Conservation (phyloP, 495 filamentous ascomycete genomes). For the Penicillium subrubescens region DNA sequence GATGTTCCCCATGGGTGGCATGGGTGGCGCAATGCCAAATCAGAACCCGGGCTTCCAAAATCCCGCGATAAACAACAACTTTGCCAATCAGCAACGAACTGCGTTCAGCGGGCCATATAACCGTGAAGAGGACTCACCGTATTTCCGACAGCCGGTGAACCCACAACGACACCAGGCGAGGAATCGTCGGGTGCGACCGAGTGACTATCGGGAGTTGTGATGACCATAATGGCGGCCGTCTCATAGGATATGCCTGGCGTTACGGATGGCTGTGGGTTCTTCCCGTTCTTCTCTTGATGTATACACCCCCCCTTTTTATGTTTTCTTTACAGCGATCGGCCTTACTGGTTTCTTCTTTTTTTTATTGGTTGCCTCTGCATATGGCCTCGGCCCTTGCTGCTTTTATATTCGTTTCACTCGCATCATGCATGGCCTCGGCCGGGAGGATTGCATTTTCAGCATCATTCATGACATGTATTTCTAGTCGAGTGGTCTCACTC, state of each 20-base stretch:
- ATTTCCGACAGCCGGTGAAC: constrained; percentile 95
- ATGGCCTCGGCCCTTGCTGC: not conserved
- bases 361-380: constrained; percentile 1
- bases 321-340: not conserved
- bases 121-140: constrained; percentile 86
- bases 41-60: constrained; percentile 39
- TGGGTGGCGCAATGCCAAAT: constrained; percentile 33
- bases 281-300: constrained; percentile 1
- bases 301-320: not conserved
- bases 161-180: constrained; percentile 86
- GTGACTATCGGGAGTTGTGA: constrained; percentile 87
- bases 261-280: not conserved
- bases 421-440: constrained; percentile 2
- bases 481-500: constrained; percentile 3
- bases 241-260: not conserved
- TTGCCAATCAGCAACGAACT: constrained; percentile 74
- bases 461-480: constrained; percentile 12
- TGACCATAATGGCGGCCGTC: not conserved
- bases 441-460: constrained; percentile 6
- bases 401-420: not conserved
- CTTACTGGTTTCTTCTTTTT: constrained; percentile 3
- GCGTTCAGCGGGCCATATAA: constrained; percentile 60
- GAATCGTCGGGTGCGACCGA: constrained; percentile 75
- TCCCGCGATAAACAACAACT: constrained; percentile 46
- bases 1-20: constrained; percentile 41